Evolutionary conservation across 2,329 filamentous ascomycete species (phyloP).

Genomic region (Nigrospora sphaerica): DNA sequence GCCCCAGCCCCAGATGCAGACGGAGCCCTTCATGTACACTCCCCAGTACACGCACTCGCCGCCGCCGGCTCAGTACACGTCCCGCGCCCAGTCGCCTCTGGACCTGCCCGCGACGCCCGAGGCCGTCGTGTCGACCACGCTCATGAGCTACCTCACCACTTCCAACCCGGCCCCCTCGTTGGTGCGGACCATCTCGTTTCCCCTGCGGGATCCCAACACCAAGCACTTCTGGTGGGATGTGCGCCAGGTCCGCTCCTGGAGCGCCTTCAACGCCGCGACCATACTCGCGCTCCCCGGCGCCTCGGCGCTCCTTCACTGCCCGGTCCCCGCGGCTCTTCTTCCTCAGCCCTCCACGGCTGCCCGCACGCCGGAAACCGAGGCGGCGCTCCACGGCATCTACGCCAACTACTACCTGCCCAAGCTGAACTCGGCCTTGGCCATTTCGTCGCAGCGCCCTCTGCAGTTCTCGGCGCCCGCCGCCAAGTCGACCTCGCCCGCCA

Average conservation of each 20-base stretch:
- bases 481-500: constrained; percentile 24
- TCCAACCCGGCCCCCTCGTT: constrained; percentile 77
- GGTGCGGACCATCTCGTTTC: constrained; percentile 71
- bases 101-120: constrained; percentile 33
- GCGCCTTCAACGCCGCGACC: constrained; percentile 64
- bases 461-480: constrained; percentile 38
- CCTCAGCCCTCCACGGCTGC: constrained; percentile 49
- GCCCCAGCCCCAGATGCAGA: constrained; percentile 19
- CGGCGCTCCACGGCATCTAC: constrained; percentile 68
- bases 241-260: constrained; percentile 79
- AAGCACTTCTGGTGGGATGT: constrained; percentile 97
- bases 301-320: constrained; percentile 63
- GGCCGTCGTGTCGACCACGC: constrained; percentile 54
- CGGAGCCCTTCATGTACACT: constrained; percentile 39
- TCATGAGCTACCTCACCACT: constrained; percentile 70
- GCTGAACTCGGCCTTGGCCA: constrained; percentile 74
- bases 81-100: constrained; percentile 33
- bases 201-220: constrained; percentile 56
- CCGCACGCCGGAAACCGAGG: constrained; percentile 71
- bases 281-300: constrained; percentile 70
- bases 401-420: constrained; percentile 75
- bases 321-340: constrained; percentile 56
- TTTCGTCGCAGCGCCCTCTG: constrained; percentile 63
- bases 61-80: constrained; percentile 24
- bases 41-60: background rate